Evolutionary conservation across 2,329 filamentous ascomycete species (phyloP).

Genomic region (Xylariaceae sp.): DNA sequence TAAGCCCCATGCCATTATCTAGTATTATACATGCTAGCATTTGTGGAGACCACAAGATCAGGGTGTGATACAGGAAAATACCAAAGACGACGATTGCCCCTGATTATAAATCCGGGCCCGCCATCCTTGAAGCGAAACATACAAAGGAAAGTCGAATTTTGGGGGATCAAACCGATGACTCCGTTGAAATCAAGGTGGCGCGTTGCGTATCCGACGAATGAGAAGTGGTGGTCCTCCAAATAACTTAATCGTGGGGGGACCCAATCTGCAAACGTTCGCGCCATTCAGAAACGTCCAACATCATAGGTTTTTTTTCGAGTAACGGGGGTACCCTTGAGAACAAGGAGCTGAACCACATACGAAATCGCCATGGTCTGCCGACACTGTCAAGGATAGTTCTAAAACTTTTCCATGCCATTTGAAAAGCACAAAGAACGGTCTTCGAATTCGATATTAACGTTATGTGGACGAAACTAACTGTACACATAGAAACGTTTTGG

Average conservation of each 20-base stretch:
- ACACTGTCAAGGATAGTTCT: background rate
- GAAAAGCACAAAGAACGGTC: slow-evolving; percentile 6
- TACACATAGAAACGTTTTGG: background rate
- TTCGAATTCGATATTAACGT: slow-evolving; percentile 1
- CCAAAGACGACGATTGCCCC: slow-evolving; percentile 6
- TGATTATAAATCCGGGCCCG: slow-evolving; percentile 2
- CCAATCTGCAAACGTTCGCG: no score
- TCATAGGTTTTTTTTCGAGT: background rate
- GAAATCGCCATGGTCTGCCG: background rate
- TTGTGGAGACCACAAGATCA: slow-evolving; percentile 16
- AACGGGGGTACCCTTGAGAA: background rate
- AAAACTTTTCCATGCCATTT: background rate
- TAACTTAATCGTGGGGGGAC: no score
- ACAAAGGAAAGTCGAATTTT: background rate
- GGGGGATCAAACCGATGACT: background rate
- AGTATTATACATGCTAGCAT: slow-evolving; percentile 19
- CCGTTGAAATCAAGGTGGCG: background rate
- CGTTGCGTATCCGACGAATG: background rate
- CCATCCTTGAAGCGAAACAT: slow-evolving; percentile 9
- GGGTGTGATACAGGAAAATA: slow-evolving; percentile 13
- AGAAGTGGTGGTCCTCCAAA: background rate
- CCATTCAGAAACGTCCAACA: background rate
- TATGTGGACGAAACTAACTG: background rate
- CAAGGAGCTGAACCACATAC: background rate
- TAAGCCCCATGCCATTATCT: slow-evolving; percentile 15